phyloP scores from a whole-genome alignment of 768 basidiomycete species.

The Pleurotus citrinopileatus region DNA sequence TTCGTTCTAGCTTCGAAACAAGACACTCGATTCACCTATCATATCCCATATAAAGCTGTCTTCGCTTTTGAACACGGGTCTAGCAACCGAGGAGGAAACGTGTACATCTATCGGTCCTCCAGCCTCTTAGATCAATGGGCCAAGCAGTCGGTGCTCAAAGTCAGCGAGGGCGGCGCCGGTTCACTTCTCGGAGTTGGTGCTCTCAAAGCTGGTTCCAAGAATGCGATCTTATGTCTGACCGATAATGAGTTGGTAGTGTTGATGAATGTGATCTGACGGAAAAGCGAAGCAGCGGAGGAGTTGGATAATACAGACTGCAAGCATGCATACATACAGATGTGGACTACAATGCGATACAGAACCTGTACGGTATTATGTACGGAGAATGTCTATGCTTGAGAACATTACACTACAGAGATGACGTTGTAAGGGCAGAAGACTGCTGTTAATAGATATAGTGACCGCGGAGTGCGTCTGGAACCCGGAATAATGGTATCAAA shows the following conservation, averaged over 20 bases:
- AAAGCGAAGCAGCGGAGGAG: not conserved
- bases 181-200: slow-evolving; percentile 75
- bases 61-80: slow-evolving; percentile 84
- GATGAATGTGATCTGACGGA: not conserved
- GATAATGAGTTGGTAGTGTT: slow-evolving; percentile 74
- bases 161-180: slow-evolving; percentile 68
- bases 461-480: slow-evolving; percentile 7
- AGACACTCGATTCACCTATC: slow-evolving; percentile 85
- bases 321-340: slow-evolving; percentile 5
- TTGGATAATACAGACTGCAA: slow-evolving; percentile 8
- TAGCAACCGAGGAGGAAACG: slow-evolving; percentile 68
- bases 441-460: slow-evolving; percentile 12
- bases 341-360: slow-evolving; percentile 6
- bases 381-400: slow-evolving; percentile 8
- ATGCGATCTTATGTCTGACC: slow-evolving; percentile 65
- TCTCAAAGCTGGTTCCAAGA: slow-evolving; percentile 31
- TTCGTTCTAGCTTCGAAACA: slow-evolving; percentile 94
- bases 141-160: slow-evolving; percentile 78
- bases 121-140: slow-evolving; percentile 54
- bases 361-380: slow-evolving; percentile 7
- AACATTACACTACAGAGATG: slow-evolving; percentile 7
- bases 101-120: slow-evolving; percentile 78
- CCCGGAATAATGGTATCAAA: slow-evolving; percentile 12
- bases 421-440: not conserved
- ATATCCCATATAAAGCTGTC: slow-evolving; percentile 53